Conservation (phyloP, 176 grass and related monocot genomes). For the Carex myosuroides region DNA sequence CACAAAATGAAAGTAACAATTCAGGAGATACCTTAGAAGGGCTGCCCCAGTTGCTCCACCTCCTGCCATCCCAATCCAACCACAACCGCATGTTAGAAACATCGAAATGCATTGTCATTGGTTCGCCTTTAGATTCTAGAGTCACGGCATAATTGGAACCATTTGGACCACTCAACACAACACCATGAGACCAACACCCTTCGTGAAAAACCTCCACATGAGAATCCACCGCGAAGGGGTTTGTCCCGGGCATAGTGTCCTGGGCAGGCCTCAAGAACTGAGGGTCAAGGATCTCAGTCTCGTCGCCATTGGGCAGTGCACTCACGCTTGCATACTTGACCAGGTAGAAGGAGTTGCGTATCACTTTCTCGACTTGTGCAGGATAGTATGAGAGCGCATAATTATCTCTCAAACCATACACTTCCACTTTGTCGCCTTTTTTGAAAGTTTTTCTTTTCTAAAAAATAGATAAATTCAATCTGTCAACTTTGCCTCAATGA, state of each 20-base stretch:
- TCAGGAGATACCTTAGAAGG: background rate
- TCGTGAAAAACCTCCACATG: constrained; percentile 25
- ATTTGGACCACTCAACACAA: background rate
- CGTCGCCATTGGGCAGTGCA: background rate
- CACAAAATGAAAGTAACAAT: background rate
- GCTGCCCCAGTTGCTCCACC: background rate
- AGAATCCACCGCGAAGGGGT: constrained; percentile 2
- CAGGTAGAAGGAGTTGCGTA: background rate
- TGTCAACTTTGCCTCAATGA: background rate
- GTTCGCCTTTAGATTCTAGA: background rate
- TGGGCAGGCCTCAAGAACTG: constrained; percentile 4
- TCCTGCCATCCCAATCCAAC: constrained; percentile 19
- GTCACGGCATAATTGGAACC: constrained; percentile 10
- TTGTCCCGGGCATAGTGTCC: background rate
- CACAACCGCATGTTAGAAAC: constrained; percentile 9
- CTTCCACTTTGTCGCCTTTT: constrained; percentile 28
- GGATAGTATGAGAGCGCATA: constrained; percentile 24
- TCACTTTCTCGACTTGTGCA: constrained; percentile 13
- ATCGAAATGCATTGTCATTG: background rate
- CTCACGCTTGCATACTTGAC: constrained; percentile 23
- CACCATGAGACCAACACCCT: constrained; percentile 20
- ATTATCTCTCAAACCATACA: background rate
- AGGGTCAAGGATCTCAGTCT: constrained; percentile 27
- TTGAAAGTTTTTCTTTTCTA: constrained; percentile 10
- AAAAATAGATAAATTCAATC: constrained; percentile 4